These are phyloP conservation scores for Candida alai DNA, from an alignment of 805 yeast genomes.

Conservation along the genomic window DNA sequence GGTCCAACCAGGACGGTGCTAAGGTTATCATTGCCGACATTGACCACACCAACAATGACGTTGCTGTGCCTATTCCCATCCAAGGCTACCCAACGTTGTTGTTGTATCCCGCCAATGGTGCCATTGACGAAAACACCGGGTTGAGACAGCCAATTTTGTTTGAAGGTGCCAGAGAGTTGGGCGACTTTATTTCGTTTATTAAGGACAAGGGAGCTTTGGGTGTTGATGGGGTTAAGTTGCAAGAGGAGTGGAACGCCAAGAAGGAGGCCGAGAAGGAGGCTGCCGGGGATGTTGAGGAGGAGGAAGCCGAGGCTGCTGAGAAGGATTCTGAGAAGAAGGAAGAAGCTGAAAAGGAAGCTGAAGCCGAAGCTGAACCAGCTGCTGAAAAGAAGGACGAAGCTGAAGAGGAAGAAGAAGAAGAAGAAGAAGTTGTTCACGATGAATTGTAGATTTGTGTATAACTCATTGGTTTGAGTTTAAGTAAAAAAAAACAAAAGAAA, in stretches of 20 bases:
- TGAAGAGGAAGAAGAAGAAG: constrained; percentile 10
- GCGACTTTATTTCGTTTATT: constrained; percentile 66
- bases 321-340: constrained; percentile 23
- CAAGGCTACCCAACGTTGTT: constrained; percentile 90
- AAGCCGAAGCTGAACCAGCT: constrained; percentile 10
- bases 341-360: constrained; percentile 13
- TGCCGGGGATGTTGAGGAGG: constrained; percentile 12
- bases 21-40: constrained; percentile 77
- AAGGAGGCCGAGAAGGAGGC: constrained; percentile 16
- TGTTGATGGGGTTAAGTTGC: constrained; percentile 46
- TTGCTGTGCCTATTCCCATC: constrained; percentile 61
- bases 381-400: too few relatives aligned
- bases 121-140: constrained; percentile 39
- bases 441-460: constrained; percentile 35
- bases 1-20: constrained; percentile 41
- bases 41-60: constrained; percentile 89
- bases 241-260: constrained; percentile 26
- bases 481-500: too few relatives aligned
- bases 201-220: constrained; percentile 61
- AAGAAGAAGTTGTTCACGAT: constrained; percentile 29
- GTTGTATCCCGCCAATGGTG: constrained; percentile 76
- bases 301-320: constrained; percentile 31
- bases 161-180: constrained; percentile 70
- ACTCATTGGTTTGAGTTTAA: too few relatives aligned
- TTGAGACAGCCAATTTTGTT: constrained; percentile 54